A percentile compares a stretch with the other conserved stretches of the same genome.
Evolutionary conservation across 2,329 filamentous ascomycete species (phyloP).

Genomic region (Aspergillus ruber): DNA sequence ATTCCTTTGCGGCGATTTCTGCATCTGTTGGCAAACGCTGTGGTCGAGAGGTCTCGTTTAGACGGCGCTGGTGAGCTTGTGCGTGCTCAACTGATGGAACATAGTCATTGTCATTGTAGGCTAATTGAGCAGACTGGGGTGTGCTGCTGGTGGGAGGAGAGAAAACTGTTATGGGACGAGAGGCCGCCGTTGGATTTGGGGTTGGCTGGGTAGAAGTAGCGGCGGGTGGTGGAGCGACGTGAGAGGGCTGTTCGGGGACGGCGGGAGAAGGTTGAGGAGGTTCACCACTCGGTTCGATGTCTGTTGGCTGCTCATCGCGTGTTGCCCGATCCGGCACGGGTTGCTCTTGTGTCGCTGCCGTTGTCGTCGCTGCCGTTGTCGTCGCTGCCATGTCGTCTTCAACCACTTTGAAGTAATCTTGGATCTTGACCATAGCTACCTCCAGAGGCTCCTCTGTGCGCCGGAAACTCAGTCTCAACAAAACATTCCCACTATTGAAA

Average conservation of each 20-base stretch:
- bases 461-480: slow-evolving; percentile 72
- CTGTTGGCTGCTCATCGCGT: slow-evolving; percentile 4
- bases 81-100: slow-evolving; percentile 78
- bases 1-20: slow-evolving; percentile 66
- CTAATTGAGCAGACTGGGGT: slow-evolving; percentile 64
- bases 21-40: slow-evolving; percentile 73
- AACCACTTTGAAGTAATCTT: slow-evolving; percentile 59
- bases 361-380: slow-evolving; percentile 17
- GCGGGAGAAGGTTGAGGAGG: slow-evolving; percentile 1
- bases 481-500: slow-evolving; percentile 72
- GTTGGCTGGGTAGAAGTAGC: slow-evolving; percentile 14
- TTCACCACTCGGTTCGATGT: not conserved
- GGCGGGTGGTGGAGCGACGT: slow-evolving; percentile 7
- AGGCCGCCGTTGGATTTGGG: slow-evolving; percentile 34
- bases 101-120: slow-evolving; percentile 68
- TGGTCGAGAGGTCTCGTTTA: slow-evolving; percentile 70
- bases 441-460: slow-evolving; percentile 71
- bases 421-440: slow-evolving; percentile 77
- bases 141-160: slow-evolving; percentile 67
- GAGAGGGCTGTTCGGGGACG: slow-evolving; percentile 10
- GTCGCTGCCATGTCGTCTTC: slow-evolving; percentile 23
- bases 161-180: slow-evolving; percentile 59
- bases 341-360: slow-evolving; percentile 18
- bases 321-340: slow-evolving; percentile 8
- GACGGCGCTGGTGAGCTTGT: slow-evolving; percentile 68